These are phyloP conservation scores for Zalaria sp. DNA, from an alignment of 2,329 filamentous ascomycete genomes.

Conservation along the genomic window DNA sequence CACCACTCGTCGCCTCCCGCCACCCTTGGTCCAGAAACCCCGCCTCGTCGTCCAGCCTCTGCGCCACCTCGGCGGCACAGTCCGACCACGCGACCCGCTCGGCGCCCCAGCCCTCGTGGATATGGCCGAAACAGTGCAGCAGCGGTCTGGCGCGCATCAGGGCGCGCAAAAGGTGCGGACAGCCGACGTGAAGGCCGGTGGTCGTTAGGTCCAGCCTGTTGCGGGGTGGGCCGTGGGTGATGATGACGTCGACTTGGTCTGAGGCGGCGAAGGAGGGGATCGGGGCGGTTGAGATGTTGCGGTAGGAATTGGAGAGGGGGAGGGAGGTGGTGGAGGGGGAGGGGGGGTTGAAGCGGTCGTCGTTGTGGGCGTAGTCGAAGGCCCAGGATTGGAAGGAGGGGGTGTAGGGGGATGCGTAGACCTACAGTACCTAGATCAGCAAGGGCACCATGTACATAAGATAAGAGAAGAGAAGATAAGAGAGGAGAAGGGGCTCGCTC, in stretches of 20 bases:
- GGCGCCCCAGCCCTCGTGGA: conserved; percentile 41
- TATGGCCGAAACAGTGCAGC: conserved; percentile 50
- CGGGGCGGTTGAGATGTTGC: conserved; percentile 19
- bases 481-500: background rate
- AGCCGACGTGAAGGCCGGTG: conserved; percentile 32
- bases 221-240: conserved; percentile 47
- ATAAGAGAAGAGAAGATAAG: background rate
- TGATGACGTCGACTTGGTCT: conserved; percentile 36
- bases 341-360: conserved; percentile 38
- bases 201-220: conserved; percentile 33
- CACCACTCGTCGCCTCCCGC: conserved; percentile 10
- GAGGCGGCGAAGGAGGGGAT: conserved; percentile 12
- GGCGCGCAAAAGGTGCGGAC: conserved; percentile 38
- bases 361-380: conserved; percentile 36
- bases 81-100: conserved; percentile 25
- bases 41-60: conserved; percentile 25
- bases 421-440: too few species aligned
- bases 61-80: conserved; percentile 15
- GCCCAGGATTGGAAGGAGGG: conserved; percentile 44
- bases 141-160: conserved; percentile 34
- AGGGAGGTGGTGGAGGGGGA: conserved; percentile 5
- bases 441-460: background rate
- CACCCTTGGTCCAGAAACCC: conserved; percentile 4
- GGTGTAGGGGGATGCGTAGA: conserved; percentile 41
- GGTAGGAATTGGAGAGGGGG: conserved; percentile 14